Conservation (phyloP, 2,329 filamentous ascomycete species). For the Ophiostoma triangulosporum region DNA sequence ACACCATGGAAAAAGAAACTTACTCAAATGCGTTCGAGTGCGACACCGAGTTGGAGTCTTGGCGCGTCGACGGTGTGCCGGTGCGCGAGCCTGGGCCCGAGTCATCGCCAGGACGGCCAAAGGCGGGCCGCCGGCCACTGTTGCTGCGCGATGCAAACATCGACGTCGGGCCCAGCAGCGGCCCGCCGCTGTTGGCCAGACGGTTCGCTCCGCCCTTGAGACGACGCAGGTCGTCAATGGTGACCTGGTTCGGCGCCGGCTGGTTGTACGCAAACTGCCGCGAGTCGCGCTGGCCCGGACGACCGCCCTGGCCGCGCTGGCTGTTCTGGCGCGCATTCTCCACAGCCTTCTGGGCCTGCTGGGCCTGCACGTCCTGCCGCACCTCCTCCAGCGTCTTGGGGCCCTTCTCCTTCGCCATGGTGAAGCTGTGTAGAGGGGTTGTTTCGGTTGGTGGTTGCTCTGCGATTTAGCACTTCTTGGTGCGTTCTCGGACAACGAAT, state of each 20-base stretch:
- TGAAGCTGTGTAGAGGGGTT: constrained; percentile 6
- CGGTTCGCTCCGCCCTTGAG: constrained; percentile 53
- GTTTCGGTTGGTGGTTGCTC: background rate
- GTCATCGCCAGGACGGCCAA: constrained; percentile 65
- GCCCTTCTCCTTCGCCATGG: constrained; percentile 94
- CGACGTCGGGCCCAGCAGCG: constrained; percentile 62
- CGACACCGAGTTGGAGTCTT: constrained; percentile 31
- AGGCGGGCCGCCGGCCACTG: constrained; percentile 60
- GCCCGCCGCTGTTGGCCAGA: constrained; percentile 46
- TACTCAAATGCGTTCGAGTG: constrained; percentile 92
- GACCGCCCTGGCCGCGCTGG: constrained; percentile 55
- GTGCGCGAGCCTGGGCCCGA: constrained; percentile 81
- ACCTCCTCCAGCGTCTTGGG: constrained; percentile 95
- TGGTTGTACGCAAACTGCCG: constrained; percentile 71
- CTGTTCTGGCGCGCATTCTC: constrained; percentile 46
- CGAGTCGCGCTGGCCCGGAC: constrained; percentile 57
- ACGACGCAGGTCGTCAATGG: constrained; percentile 80
- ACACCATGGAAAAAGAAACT: too few species aligned
- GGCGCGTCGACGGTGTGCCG: constrained; percentile 61
- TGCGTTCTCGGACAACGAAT: background rate
- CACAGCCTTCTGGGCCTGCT: constrained; percentile 66
- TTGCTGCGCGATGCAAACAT: constrained; percentile 84
- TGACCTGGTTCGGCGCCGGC: constrained; percentile 71
- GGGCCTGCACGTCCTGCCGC: constrained; percentile 66
- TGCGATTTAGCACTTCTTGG: background rate